Conservation (phyloP, 208 protist species). For the Acanthamoeba castellanii region DNA sequence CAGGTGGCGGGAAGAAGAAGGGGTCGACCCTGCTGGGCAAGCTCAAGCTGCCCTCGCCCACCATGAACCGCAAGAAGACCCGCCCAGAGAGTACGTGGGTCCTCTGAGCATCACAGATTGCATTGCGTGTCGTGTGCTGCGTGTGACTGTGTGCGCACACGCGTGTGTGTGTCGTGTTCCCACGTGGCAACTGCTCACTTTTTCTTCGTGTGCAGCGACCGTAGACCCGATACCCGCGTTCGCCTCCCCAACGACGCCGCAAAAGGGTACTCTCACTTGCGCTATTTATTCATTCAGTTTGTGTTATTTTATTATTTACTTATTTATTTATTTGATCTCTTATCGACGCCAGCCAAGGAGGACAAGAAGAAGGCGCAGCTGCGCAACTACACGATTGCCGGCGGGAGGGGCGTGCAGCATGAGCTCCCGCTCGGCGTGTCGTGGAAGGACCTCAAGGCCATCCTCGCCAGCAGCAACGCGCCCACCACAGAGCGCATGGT, state of each 20-base stretch:
- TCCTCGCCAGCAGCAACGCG: constrained; percentile 25
- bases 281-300: too few relatives aligned
- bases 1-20: background rate
- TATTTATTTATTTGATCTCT: background rate
- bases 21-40: constrained; percentile 22
- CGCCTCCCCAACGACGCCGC: background rate
- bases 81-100: background rate
- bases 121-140: too few relatives aligned
- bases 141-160: too few relatives aligned
- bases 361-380: constrained; percentile 58
- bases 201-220: background rate
- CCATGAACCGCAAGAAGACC: constrained; percentile 2
- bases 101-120: background rate
- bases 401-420: constrained; percentile 44
- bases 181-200: background rate
- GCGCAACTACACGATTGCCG: constrained; percentile 43
- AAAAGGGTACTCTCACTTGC: background rate
- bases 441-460: constrained; percentile 52
- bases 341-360: background rate
- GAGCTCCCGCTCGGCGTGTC: constrained; percentile 37
- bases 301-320: background rate
- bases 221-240: background rate
- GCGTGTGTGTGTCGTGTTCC: background rate
- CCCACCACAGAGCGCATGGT: constrained; percentile 48
- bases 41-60: constrained; percentile 22